Conservation (phyloP, 1,284 basidiomycete species). For the Boletellus deceptivus region DNA sequence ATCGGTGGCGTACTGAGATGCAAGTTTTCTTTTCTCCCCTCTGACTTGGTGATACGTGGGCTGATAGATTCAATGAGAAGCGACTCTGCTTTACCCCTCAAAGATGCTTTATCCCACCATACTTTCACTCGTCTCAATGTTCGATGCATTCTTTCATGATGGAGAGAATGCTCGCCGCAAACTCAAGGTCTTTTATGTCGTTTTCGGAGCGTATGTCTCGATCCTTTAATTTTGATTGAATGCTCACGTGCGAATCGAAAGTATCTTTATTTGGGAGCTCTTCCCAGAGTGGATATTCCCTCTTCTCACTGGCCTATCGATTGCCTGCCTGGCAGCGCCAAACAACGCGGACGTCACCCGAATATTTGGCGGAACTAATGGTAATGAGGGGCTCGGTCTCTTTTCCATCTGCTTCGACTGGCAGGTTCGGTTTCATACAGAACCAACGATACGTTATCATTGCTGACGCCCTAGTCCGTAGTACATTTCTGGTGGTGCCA, state of each 20-base stretch:
- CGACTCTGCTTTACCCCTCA: constrained; percentile 61
- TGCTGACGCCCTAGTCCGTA: constrained; percentile 18
- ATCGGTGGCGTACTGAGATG: constrained; percentile 61
- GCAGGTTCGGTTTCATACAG: constrained; percentile 31
- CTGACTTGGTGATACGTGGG: background rate
- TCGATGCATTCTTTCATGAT: constrained; percentile 56
- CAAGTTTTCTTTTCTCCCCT: constrained; percentile 18
- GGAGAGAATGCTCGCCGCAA: constrained; percentile 43
- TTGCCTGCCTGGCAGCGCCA: constrained; percentile 60
- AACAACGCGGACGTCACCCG: constrained; percentile 47
- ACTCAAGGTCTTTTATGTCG: constrained; percentile 49
- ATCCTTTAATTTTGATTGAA: background rate
- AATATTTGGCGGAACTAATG: constrained; percentile 59
- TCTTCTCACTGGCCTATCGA: constrained; percentile 47
- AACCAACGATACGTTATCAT: background rate
- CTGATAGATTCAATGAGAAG: constrained; percentile 26
- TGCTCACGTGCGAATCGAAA: constrained; percentile 9
- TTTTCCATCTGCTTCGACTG: constrained; percentile 57
- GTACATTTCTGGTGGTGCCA: constrained; percentile 44
- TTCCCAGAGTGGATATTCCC: constrained; percentile 54
- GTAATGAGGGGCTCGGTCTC: constrained; percentile 56
- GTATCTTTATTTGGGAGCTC: constrained; percentile 52
- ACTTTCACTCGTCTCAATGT: constrained; percentile 54
- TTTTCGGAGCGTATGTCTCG: constrained; percentile 39
- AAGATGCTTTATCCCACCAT: constrained; percentile 59